These are phyloP conservation scores for Fistulifera solaris DNA, from an alignment of 108 stramenopile genomes.

Conservation along the genomic window DNA sequence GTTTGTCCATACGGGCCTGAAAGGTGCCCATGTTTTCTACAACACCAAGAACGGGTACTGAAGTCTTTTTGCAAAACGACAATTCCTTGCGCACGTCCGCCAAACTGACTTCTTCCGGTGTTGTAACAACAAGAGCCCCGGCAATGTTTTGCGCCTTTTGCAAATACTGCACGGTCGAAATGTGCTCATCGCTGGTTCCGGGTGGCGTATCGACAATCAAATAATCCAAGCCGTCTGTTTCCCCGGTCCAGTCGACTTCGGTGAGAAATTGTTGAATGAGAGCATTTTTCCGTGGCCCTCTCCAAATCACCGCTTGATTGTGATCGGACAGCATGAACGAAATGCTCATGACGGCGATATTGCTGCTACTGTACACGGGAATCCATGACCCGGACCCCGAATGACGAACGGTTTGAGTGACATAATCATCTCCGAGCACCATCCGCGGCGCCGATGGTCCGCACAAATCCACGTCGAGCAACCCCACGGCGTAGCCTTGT, in stretches of 20 bases:
- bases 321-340: slow-evolving; percentile 90
- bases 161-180: slow-evolving; percentile 95
- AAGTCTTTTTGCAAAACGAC: slow-evolving; percentile 96
- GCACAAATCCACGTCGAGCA: slow-evolving; percentile 97
- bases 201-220: slow-evolving; percentile 98
- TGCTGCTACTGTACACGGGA: slow-evolving; percentile 82
- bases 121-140: slow-evolving; percentile 96
- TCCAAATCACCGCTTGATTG: slow-evolving; percentile 91
- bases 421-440: slow-evolving; percentile 62
- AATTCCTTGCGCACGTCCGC: slow-evolving; percentile 98
- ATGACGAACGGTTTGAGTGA: slow-evolving; percentile 60
- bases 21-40: slow-evolving; percentile 96
- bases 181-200: slow-evolving; percentile 99
- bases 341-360: slow-evolving; percentile 95
- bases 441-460: slow-evolving; percentile 96
- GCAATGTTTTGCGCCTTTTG: slow-evolving; percentile 63
- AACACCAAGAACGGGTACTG: slow-evolving; percentile 88
- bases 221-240: slow-evolving; percentile 87
- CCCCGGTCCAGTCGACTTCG: slow-evolving; percentile 80
- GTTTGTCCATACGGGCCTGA: slow-evolving; percentile 41
- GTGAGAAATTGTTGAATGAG: slow-evolving; percentile 99
- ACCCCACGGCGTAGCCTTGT: slow-evolving; percentile 87
- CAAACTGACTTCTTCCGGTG: slow-evolving; percentile 97
- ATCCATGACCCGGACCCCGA: slow-evolving; percentile 92
- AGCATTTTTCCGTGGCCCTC: slow-evolving; percentile 97